Base-by-base conservation (phyloP, 2,329 filamentous ascomycete genomes). In the Alternaria triticimaculans region DNA sequence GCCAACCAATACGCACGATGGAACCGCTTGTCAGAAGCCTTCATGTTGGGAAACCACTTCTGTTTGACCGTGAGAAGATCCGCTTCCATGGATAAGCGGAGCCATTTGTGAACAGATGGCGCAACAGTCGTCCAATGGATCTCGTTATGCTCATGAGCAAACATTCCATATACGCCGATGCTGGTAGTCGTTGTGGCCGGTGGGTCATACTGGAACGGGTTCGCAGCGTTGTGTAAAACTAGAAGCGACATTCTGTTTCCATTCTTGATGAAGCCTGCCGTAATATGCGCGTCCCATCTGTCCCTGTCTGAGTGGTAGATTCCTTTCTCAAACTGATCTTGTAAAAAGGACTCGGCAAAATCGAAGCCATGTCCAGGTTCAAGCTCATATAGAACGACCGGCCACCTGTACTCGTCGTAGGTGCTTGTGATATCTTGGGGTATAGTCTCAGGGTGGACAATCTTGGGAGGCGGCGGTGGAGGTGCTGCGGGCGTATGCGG, bases 1-100 rank as follows among this genome's bases (percentile, higher is more conserved):
- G 70, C 66, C 4, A 72, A 54, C 75, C 75, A 78, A 50, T 78
- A 78, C 8, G 75, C 73, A 2, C 63, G 64, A 46, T 78, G 75
- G 33, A 75, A 78, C 3, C 75, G 67, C 44, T 55, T 67, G n/a
- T 74, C 67, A 2, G 9, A 55, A 3, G 73, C 62, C 4, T 55
- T 67, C 60, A 67, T 67, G 18, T 67, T 50, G 7, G 23, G 14
- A 2, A 25, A 14, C 74, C 75, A 78, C 7, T 46, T 63, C 2
- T 60, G 11, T 28, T 68, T 62, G 7, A 66, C 15, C 4, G 11
- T 5, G 9, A 76, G 54, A 11, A 33, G 12, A 8, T 63, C 64
- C 0, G 41, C 20, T 0, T 20, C 2, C 6, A 53, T 3, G 14
- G 55, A 55, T 3, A 37, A 12, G 0, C 26, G n/a, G 2, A 77